Percentiles rank a stretch among this genome's conserved stretches.
Evolutionary conservation across 177 flowering plant species (phyloP).

Genomic region (Vitis hybrid): DNA sequence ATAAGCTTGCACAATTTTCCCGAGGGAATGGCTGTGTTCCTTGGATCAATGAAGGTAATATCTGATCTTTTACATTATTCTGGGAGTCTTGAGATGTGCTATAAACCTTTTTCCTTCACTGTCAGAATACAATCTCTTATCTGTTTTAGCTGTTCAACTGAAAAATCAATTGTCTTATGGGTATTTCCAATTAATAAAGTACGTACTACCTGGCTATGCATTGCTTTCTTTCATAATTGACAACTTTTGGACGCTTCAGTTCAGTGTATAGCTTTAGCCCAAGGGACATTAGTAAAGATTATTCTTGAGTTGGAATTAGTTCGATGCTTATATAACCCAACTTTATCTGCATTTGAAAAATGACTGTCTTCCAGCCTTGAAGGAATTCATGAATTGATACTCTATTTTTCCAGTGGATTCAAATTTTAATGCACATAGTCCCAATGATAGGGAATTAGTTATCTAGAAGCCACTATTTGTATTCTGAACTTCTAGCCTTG

Average conservation of each 20-base stretch:
- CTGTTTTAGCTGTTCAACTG: too few species aligned
- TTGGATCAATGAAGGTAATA: constrained; percentile 92
- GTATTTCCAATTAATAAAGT: neutral
- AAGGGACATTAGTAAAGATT: neutral
- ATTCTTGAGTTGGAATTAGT: neutral
- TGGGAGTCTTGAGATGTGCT: neutral
- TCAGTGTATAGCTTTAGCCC: neutral
- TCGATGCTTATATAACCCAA: neutral
- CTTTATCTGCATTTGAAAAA: too few species aligned
- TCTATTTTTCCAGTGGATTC: neutral
- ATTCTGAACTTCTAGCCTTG: neutral
- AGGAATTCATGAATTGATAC: neutral
- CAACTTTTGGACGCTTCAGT: neutral
- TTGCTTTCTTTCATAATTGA: neutral
- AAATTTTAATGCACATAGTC: neutral
- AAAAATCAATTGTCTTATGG: neutral
- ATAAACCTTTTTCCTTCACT: too few species aligned
- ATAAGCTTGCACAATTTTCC: constrained; percentile 99
- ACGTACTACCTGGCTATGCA: neutral
- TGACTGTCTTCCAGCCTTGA: neutral
- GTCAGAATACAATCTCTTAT: too few species aligned
- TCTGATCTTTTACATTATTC: constrained; percentile 1
- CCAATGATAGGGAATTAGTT: neutral
- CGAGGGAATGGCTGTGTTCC: constrained; percentile 99
- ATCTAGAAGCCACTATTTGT: neutral